Base-by-base conservation (phyloP, 352 stramenopile genomes). In the Pythium insidiosum region DNA sequence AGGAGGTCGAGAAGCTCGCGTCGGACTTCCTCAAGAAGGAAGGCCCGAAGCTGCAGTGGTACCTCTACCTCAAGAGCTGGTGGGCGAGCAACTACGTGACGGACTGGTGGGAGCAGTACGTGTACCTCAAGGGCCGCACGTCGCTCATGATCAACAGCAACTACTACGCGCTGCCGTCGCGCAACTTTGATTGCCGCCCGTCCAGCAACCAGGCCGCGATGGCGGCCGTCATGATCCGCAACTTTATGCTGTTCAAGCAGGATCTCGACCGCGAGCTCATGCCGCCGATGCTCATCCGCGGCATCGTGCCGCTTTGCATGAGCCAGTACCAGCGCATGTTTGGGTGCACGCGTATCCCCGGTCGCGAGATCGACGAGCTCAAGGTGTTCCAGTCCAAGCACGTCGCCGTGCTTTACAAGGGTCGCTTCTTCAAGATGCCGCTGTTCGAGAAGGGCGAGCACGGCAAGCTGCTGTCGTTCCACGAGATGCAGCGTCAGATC, bases 131-230 rank as follows among this genome's bases (percentile, higher is more conserved):
- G 44, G 79, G 80, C 51, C 80, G 86, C 46, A 87, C 71, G 37
- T 90, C 84, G 21, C 67, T 96, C 50, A 88, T 88, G 68, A 93
- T 96, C 59, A 95, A 95, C 64, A 91, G 73, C 62, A 96, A 95
- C 61, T 96, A 96, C 68, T 96, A 96, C 48, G 82, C 78, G 6
- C 66, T 96, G 18, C 79, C 73, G 6, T 61, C 66, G 18, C 39
- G 65, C 16, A 86, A 87, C 44, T 41, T 88, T 4, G 47, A 84
- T 19, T 84, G 81, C 43, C 64, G 67, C 41, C 61, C 73, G 0
- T 78, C 81, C 5, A 67, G 63, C 16, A 84, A 87, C 38, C 79
- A 70, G 12, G 35, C 67, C 5, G 76, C 84, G 1, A 52, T 86
- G 38, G 74, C 84, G 2, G 84, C 84, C 6, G 63, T 60, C 11